Evolutionary conservation across 2,329 filamentous ascomycete genomes (phyloP).

Genomic region (Pseudodiploospora longispora): DNA sequence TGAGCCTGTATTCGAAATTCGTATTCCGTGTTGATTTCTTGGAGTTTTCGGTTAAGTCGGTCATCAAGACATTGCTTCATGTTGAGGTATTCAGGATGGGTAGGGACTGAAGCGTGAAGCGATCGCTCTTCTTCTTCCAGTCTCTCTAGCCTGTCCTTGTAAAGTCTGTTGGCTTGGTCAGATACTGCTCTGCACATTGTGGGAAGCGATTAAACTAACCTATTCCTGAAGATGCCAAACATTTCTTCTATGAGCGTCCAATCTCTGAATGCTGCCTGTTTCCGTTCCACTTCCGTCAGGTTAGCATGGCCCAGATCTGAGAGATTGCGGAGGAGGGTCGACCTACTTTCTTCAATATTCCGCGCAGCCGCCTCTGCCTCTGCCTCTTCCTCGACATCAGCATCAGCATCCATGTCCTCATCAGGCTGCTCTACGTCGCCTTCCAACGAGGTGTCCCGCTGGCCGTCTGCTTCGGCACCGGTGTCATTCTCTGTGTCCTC

Average conservation of each 20-base stretch:
- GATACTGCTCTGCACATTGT: constrained; percentile 8
- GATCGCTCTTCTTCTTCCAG: constrained; percentile 64
- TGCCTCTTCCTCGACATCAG: constrained; percentile 51
- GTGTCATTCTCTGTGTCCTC: constrained; percentile 20
- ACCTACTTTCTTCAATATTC: constrained; percentile 59
- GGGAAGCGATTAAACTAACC: constrained; percentile 38
- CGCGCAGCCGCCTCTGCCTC: constrained; percentile 50
- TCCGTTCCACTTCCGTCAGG: constrained; percentile 56
- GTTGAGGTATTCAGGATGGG: constrained; percentile 84
- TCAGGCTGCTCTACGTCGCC: constrained; percentile 39
- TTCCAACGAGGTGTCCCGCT: constrained; percentile 25
- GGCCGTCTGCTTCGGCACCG: constrained; percentile 24
- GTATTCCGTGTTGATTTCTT: constrained; percentile 65
- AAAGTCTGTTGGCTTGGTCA: constrained; percentile 50
- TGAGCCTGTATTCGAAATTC: constrained; percentile 67
- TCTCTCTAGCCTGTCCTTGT: constrained; percentile 78
- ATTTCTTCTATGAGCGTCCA: constrained; percentile 77
- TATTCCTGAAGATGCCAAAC: constrained; percentile 78
- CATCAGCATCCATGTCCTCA: constrained; percentile 46
- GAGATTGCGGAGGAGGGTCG: constrained; percentile 3
- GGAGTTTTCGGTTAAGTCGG: constrained; percentile 71
- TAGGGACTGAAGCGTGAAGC: constrained; percentile 50
- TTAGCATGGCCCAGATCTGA: constrained; percentile 12
- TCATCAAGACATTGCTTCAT: constrained; percentile 84
- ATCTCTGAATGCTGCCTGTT: constrained; percentile 71